These are phyloP conservation scores for Xylariales sp. DNA, from an alignment of 2,329 filamentous ascomycete species.

Conservation along the genomic window DNA sequence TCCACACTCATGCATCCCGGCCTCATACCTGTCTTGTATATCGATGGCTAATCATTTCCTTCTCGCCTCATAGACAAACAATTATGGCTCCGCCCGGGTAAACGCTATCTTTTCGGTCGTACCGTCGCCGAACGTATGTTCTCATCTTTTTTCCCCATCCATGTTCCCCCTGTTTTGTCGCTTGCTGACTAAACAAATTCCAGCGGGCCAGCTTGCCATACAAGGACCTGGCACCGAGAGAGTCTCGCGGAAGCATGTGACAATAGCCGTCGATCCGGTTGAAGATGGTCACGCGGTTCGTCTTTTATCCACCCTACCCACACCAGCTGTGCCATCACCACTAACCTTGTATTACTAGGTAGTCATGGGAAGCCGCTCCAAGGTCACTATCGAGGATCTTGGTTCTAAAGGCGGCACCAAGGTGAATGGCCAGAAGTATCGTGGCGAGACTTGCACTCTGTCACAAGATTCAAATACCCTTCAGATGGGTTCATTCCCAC, in stretches of 20 bases:
- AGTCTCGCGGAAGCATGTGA: slow-evolving; percentile 89
- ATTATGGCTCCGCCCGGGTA: slow-evolving; percentile 87
- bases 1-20: background rate
- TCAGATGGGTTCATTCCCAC: slow-evolving; percentile 76
- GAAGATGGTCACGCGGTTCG: slow-evolving; percentile 74
- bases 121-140: slow-evolving; percentile 73
- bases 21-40: slow-evolving; percentile 9
- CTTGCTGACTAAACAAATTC: slow-evolving; percentile 18
- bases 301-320: slow-evolving; percentile 13
- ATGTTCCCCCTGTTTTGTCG: background rate
- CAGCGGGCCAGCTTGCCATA: slow-evolving; percentile 76
- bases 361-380: slow-evolving; percentile 73
- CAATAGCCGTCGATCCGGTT: slow-evolving; percentile 76
- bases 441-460: slow-evolving; percentile 69
- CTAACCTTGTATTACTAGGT: slow-evolving; percentile 57
- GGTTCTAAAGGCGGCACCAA: slow-evolving; percentile 86
- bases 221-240: slow-evolving; percentile 71
- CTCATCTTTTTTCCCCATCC: background rate
- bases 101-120: slow-evolving; percentile 86
- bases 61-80: slow-evolving; percentile 66
- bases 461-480: slow-evolving; percentile 71
- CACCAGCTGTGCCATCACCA: background rate
- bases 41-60: slow-evolving; percentile 27
- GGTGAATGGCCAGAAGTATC: slow-evolving; percentile 78
- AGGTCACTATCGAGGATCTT: slow-evolving; percentile 79